Evolutionary conservation across 306 rosid species (phyloP).

Genomic region (Vigna angularis): DNA sequence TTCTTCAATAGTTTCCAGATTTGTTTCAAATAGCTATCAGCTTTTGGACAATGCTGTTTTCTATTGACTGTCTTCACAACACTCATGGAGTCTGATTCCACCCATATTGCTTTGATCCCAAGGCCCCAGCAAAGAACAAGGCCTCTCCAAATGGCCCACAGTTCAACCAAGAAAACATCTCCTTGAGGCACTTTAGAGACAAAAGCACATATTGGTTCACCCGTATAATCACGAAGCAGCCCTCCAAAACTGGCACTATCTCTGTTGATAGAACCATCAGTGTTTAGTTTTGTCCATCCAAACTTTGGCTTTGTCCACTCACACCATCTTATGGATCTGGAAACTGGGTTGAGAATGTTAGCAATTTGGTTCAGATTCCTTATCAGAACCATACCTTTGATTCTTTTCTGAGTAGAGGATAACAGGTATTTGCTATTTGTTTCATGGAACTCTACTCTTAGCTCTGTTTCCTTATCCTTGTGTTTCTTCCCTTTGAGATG

Average conservation of each 20-base stretch:
- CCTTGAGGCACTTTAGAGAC: conserved; percentile 61
- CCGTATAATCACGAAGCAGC: conserved; percentile 57
- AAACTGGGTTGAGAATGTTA: conserved; percentile 48
- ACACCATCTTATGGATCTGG: conserved; percentile 53
- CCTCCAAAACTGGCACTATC: conserved; percentile 61
- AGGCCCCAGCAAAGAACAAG: conserved; percentile 52
- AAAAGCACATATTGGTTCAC: conserved; percentile 62
- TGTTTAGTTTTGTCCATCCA: conserved; percentile 73
- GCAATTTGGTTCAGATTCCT: conserved; percentile 59
- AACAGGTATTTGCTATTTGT: conserved; percentile 34
- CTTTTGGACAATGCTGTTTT: conserved; percentile 49
- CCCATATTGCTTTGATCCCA: conserved; percentile 60
- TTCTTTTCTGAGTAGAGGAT: conserved; percentile 42
- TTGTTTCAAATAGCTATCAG: conserved; percentile 46
- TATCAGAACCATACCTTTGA: conserved; percentile 53
- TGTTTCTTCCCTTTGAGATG: conserved; percentile 68
- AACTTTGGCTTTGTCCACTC: conserved; percentile 60
- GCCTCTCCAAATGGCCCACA: conserved; percentile 63
- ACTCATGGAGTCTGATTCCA: conserved; percentile 59
- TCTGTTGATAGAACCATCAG: conserved; percentile 62
- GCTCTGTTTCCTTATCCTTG: conserved; percentile 43
- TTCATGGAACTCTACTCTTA: conserved; percentile 21
- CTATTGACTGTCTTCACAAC: conserved; percentile 58
- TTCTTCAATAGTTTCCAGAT: conserved; percentile 54
- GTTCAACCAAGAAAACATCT: conserved; percentile 55